Base-by-base conservation (phyloP, 768 basidiomycete genomes). In the Agrocybe pediades region DNA sequence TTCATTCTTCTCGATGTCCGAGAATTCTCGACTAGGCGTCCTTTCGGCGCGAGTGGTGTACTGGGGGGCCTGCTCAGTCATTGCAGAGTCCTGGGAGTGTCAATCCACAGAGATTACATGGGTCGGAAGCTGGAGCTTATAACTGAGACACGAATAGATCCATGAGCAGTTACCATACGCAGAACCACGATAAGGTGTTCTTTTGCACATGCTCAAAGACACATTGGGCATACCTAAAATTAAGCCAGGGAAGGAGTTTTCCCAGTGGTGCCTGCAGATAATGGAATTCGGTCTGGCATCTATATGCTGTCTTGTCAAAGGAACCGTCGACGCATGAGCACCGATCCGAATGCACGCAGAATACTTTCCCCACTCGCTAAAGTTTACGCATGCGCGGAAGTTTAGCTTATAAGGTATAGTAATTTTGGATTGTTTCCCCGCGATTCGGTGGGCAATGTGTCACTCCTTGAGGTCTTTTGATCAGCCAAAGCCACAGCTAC, bases 1-100 rank as follows among this genome's bases (percentile, higher is more conserved):
- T 9, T 61, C 58, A 24, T 50, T 44, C 40, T 69, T 71, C 57
- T 68, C 68, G 43, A 65, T 53, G 53, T 68, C 65, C 30, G 54
- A 63, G 44, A 46, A 49, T 24, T 59, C 49, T 36, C 33, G 33
- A 47, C 48, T 64, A 9, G 41, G 46, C 36, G 45, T 46, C 15
- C 54, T 61, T 33, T 61, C 60, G 51, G 63, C 65, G 36, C 56
- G 55, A 53, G 51, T 42, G 39, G 58, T 60, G 62, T 66, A 62
- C 51, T 64, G 61, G 39, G 64, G 66, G 19, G 53, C 58, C 54
- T 57, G 46, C 43, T 69, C 64, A 52, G 63, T 53, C 64, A 68
- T 68, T 41, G 55, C 46, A 41, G 48, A 51, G 51, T 42, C 53
- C 46, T 56, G 55, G 56, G 59, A 53, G 51, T 42, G 50, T 36